Conservation (phyloP, 805 yeast species). For the Cyberlindnera mississippiensis region DNA sequence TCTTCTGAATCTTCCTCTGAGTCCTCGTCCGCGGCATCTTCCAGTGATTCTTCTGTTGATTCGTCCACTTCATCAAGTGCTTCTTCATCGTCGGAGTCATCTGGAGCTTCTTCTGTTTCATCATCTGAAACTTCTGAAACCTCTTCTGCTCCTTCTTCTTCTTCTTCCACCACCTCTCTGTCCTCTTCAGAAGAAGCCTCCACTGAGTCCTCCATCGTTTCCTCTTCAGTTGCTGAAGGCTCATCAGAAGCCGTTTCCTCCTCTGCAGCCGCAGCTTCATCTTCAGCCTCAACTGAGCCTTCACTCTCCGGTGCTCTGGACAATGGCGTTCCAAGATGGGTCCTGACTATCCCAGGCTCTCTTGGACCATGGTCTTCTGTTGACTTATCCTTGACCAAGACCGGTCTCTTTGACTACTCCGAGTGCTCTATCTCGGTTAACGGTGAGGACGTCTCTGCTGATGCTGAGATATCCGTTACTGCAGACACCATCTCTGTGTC, state of each 20-base stretch:
- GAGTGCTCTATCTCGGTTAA: conserved; percentile 9
- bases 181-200: too few relatives aligned
- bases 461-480: background rate
- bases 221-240: too few relatives aligned
- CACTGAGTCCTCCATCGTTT: background rate
- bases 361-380: conserved; percentile 15
- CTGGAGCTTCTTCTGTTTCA: background rate
- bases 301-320: background rate
- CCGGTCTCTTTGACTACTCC: conserved; percentile 8
- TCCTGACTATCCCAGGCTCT: background rate
- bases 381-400: conserved; percentile 2
- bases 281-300: background rate
- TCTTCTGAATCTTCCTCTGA: conserved; percentile 1
- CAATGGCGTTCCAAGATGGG: conserved; percentile 1
- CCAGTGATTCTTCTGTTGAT: background rate
- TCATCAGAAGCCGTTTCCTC: conserved; percentile 1
- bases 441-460: conserved; percentile 4
- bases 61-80: background rate
- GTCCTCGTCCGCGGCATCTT: background rate
- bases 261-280: background rate
- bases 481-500: background rate
- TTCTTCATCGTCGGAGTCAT: background rate
- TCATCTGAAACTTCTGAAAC: conserved; percentile 4
- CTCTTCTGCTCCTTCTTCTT: background rate
- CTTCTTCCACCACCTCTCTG: background rate